Percentiles rank a stretch among this genome's conserved stretches.
These are phyloP conservation scores for Debaryomyces psychrophilus DNA, from an alignment of 1,139 yeast genomes.

Conservation along the genomic window DNA sequence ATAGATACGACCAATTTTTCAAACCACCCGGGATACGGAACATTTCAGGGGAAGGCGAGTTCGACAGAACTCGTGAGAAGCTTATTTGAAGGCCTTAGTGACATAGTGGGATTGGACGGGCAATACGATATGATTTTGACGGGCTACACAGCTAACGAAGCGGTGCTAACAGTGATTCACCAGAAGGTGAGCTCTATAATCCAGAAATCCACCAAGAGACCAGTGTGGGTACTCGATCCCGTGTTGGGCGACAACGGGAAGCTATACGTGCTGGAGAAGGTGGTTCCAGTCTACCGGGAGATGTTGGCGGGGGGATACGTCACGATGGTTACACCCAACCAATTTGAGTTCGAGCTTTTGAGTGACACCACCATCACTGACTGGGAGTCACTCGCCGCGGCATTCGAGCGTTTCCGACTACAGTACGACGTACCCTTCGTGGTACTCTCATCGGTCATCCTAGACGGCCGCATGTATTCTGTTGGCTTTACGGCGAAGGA, in stretches of 20 bases:
- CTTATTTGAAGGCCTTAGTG: constrained; percentile 28
- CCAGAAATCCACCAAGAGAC: constrained; percentile 15
- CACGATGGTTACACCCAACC: constrained; percentile 42
- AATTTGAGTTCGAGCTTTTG: constrained; percentile 43
- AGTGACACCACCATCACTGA: constrained; percentile 25
- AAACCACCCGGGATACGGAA: constrained; percentile 82
- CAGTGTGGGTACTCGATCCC: constrained; percentile 43
- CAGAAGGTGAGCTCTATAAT: constrained; percentile 32
- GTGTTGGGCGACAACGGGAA: constrained; percentile 46
- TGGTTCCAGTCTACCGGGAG: constrained; percentile 33
- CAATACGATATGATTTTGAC: constrained; percentile 65
- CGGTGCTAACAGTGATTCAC: constrained; percentile 51
- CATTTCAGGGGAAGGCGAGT: constrained; percentile 20
- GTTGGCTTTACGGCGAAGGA: constrained; percentile 31
- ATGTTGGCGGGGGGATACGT: constrained; percentile 33
- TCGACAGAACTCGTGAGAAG: constrained; percentile 24
- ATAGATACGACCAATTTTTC: constrained; percentile 80
- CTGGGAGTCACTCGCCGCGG: constrained; percentile 27
- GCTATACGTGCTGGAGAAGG: constrained; percentile 37
- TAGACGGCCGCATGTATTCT: constrained; percentile 35
- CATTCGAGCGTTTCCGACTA: constrained; percentile 25
- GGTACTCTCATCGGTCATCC: constrained; percentile 39
- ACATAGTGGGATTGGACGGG: constrained; percentile 26
- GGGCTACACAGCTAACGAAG: constrained; percentile 71
- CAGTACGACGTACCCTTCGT: constrained; percentile 30